Base-by-base conservation (phyloP, 768 basidiomycete species). In the Amanita exitialis region DNA sequence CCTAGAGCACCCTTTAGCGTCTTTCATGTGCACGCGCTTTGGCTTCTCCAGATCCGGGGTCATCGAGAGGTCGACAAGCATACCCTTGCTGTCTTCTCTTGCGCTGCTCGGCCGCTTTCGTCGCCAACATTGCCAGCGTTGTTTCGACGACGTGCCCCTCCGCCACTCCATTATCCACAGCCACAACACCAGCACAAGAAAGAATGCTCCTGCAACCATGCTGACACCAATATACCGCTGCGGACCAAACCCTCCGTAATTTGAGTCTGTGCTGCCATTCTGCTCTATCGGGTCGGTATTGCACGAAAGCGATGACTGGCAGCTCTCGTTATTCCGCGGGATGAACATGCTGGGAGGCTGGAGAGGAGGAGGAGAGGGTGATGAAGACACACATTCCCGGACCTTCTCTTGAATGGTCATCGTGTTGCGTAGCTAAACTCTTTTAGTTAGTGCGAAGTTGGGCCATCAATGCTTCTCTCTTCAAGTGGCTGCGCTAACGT, bases 221-320 rank as follows among this genome's bases (percentile, higher is more conserved):
- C 58, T 64, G 37, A 76, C 64, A 13, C 76, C 76, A 55, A 76
- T 74, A 57, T 66, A 75, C 38, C 72, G 64, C 44, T 73, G 70
- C 10, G 68, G 50, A 7, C 70, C 72, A 15, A 65, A 63, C 25
- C 56, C 56, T 20, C 59, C 59, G 47, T 57, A 65, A 16, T 62
- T 54, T n/a, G 57, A 58, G 3, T 59, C 59, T 9, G 44, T 47
- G 13, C 47, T 43, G 54, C 18, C 54, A 8, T 61, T 59, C 43
- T 59, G 61, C 44, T 58, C 58, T 45, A 58, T 43, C 6, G 65
- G 59, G 20, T 63, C 27, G 65, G 61, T 52, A 58, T 58, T 54
- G 47, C 39, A 44, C 18, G 34, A 41, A 16, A 35, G 30, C 13
- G 50, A 36, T 36, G 59, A 51, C 15, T 59, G 51, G 55, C 65